These are phyloP conservation scores for Metschnikowia aberdeeniae DNA, from an alignment of 805 yeast genomes.

Conservation along the genomic window DNA sequence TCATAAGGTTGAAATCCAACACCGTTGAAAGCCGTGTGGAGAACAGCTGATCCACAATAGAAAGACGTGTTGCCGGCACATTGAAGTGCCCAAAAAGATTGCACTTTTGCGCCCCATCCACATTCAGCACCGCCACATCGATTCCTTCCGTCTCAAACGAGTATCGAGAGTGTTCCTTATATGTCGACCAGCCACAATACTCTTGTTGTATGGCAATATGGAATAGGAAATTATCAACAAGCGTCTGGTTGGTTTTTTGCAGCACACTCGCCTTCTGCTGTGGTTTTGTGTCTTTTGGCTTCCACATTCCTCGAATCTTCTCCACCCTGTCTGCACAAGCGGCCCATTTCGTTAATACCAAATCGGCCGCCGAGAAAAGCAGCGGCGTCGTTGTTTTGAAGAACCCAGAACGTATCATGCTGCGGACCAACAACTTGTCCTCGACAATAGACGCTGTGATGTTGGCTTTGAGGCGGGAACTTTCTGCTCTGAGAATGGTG, in stretches of 20 bases:
- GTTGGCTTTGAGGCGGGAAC: slow-evolving; percentile 21
- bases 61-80: slow-evolving; percentile 41
- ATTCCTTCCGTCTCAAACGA: slow-evolving; percentile 35
- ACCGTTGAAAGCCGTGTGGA: slow-evolving; percentile 40
- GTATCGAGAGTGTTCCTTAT: slow-evolving; percentile 28
- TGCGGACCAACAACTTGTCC: slow-evolving; percentile 13
- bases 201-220: slow-evolving; percentile 26
- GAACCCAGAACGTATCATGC: slow-evolving; percentile 25
- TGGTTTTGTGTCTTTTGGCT: background rate
- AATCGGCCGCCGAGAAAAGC: slow-evolving; percentile 19
- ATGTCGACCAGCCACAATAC: slow-evolving; percentile 34
- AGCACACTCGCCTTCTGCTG: background rate
- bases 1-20: slow-evolving; percentile 42
- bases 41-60: slow-evolving; percentile 36
- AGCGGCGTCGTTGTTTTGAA: slow-evolving; percentile 28
- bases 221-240: slow-evolving; percentile 15
- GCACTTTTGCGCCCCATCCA: slow-evolving; percentile 1
- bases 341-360: slow-evolving; percentile 7
- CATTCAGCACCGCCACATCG: slow-evolving; percentile 23
- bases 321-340: slow-evolving; percentile 9
- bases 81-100: slow-evolving; percentile 37
- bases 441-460: slow-evolving; percentile 12
- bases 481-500: slow-evolving; percentile 23
- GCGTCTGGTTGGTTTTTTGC: no score
- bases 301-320: slow-evolving; percentile 5